These are phyloP conservation scores for Fraxinus cuspidata DNA, from an alignment of 257 asterid species.

Conservation along the genomic window DNA sequence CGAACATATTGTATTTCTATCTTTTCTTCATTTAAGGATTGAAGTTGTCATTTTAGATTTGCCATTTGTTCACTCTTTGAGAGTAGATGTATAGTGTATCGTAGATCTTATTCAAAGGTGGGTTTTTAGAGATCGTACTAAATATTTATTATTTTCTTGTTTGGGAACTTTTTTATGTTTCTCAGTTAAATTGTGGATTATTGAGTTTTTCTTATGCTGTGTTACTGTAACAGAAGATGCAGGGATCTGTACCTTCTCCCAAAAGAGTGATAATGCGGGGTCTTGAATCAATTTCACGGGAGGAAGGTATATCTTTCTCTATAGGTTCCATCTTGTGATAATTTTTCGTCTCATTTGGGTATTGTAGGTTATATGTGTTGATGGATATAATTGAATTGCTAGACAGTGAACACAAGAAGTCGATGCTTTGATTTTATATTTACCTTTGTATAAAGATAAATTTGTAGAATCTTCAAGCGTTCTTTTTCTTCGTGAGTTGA, in stretches of 20 bases:
- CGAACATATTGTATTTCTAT: not conserved
- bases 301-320: conserved; percentile 33
- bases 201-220: conserved; percentile 28
- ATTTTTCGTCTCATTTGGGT: not conserved
- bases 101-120: conserved; percentile 42
- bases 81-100: conserved; percentile 26
- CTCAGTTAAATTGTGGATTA: not conserved
- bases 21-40: not conserved
- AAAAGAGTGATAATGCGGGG: conserved; percentile 40
- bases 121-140: not conserved
- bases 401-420: not conserved
- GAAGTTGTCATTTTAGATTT: conserved; percentile 9
- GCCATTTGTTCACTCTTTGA: not conserved
- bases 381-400: not conserved
- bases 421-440: not conserved
- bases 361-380: not conserved
- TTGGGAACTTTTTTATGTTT: not conserved
- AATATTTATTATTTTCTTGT: not conserved
- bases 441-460: not conserved
- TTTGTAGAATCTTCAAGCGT: not conserved
- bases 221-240: conserved; percentile 34
- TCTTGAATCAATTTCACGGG: conserved; percentile 37
- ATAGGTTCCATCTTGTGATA: not conserved
- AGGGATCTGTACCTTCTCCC: conserved; percentile 28
- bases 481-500: not conserved